A percentile compares a stretch with the other conserved stretches of the same genome.
These are phyloP conservation scores for Scutellaria barbata DNA, from an alignment of 257 asterid species.

Conservation along the genomic window DNA sequence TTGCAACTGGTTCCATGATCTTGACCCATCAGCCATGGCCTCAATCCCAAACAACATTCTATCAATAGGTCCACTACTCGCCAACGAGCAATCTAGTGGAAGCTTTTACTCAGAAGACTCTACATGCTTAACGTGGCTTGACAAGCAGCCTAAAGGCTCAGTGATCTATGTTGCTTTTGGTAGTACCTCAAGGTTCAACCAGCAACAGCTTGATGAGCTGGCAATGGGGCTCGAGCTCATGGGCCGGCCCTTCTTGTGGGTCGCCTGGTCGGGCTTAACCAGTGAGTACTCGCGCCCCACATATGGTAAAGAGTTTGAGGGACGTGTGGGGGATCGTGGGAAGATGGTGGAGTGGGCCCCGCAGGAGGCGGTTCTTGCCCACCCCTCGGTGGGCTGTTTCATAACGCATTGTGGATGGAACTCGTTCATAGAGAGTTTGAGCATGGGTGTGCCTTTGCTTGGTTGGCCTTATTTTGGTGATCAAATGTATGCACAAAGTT, in stretches of 20 bases:
- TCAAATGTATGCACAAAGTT: slow-evolving; percentile 50
- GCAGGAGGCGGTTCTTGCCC: slow-evolving; percentile 58
- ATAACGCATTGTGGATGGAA: slow-evolving; percentile 73
- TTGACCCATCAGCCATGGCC: slow-evolving; percentile 34
- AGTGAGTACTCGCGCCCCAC: slow-evolving; percentile 17
- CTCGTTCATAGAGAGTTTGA: slow-evolving; percentile 63
- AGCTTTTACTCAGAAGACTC: slow-evolving; percentile 54
- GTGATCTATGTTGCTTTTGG: slow-evolving; percentile 71
- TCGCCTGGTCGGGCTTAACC: slow-evolving; percentile 51
- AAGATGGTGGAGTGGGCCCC: slow-evolving; percentile 76
- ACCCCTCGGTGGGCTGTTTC: slow-evolving; percentile 57
- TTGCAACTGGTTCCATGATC: slow-evolving; percentile 57
- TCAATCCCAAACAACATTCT: slow-evolving; percentile 44
- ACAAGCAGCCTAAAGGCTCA: slow-evolving; percentile 49
- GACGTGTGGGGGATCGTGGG: slow-evolving; percentile 44
- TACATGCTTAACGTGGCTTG: slow-evolving; percentile 63
- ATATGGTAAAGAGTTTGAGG: slow-evolving; percentile 33
- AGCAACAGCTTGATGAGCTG: slow-evolving; percentile 51
- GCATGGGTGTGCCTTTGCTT: slow-evolving; percentile 60
- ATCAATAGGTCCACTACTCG: slow-evolving; percentile 58
- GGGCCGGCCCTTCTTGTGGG: slow-evolving; percentile 61
- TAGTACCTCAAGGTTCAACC: slow-evolving; percentile 52
- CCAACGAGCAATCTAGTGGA: slow-evolving; percentile 43
- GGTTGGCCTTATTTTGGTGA: slow-evolving; percentile 79
- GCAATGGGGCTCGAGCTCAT: slow-evolving; percentile 57